A percentile compares a stretch with the other conserved stretches of the same genome.
Conservation (phyloP, 345 rosid genomes). For the Eucalyptus tenuipes region DNA sequence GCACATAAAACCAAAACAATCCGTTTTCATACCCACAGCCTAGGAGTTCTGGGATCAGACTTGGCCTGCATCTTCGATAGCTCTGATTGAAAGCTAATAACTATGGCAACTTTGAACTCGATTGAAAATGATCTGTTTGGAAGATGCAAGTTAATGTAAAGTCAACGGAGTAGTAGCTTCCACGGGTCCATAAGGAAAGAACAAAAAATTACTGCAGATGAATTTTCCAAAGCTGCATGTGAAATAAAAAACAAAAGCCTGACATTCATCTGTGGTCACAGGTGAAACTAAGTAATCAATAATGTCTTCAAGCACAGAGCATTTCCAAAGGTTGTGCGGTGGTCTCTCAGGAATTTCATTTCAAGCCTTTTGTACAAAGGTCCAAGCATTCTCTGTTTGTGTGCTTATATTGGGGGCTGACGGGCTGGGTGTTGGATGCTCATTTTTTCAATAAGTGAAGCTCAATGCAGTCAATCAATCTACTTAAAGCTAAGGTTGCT, state of each 20-base stretch:
- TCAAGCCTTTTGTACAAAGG: not conserved
- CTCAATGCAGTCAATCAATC: not conserved
- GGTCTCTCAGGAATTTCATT: not conserved
- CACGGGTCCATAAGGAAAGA: not conserved
- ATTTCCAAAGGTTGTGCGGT: not conserved
- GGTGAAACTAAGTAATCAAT: not conserved
- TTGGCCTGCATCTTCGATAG: constrained; percentile 48
- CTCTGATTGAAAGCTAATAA: constrained; percentile 60
- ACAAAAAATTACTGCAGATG: not conserved
- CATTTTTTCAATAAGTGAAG: not conserved
- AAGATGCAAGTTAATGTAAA: not conserved
- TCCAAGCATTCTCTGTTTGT: not conserved
- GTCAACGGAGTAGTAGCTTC: not conserved
- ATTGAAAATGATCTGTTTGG: constrained; percentile 68
- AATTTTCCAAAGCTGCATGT: not conserved
- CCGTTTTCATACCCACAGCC: constrained; percentile 61
- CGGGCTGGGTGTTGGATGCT: not conserved
- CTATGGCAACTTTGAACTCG: constrained; percentile 69
- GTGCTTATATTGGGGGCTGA: not conserved
- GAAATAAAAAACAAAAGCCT: not conserved
- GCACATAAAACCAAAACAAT: not conserved
- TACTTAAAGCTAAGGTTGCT: not conserved
- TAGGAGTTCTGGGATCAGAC: constrained; percentile 77
- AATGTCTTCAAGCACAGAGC: not conserved
- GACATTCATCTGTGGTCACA: not conserved